phyloP scores from a whole-genome alignment of 371 early-diverging fungal species.

The Mortierella sp. region DNA sequence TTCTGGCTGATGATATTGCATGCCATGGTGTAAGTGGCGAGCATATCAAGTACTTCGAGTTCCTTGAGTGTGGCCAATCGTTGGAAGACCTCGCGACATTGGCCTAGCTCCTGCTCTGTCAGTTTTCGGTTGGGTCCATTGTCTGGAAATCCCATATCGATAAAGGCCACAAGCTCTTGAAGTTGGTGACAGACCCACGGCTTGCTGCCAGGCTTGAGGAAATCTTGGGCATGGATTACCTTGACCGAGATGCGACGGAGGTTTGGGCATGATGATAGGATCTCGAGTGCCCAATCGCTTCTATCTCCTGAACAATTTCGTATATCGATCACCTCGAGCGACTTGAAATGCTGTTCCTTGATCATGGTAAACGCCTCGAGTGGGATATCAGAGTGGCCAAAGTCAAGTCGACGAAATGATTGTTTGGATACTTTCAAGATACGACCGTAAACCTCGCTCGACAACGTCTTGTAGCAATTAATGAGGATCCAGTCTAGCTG shows the following conservation, averaged over 20 bases:
- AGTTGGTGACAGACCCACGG: slow-evolving; percentile 17
- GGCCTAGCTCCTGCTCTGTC: slow-evolving; percentile 3
- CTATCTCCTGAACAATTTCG: not conserved
- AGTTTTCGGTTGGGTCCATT: slow-evolving; percentile 1
- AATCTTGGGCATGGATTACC: slow-evolving; percentile 2
- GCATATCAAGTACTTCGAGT: not conserved
- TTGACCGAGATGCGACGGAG: slow-evolving; percentile 3
- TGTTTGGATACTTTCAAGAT: not conserved
- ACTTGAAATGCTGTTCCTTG: slow-evolving; percentile 2
- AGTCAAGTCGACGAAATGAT: slow-evolving; percentile 13
- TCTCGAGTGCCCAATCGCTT: slow-evolving; percentile 3
- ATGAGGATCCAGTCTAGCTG: slow-evolving; percentile 18
- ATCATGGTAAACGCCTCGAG: not conserved
- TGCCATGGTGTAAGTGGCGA: not conserved
- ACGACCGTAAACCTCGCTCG: not conserved
- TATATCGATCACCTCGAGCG: slow-evolving; percentile 13
- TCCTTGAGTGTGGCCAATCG: slow-evolving; percentile 5
- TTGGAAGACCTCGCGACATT: slow-evolving; percentile 5
- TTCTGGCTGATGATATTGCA: not conserved
- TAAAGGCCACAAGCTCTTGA: not conserved
- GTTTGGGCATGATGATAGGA: slow-evolving; percentile 12
- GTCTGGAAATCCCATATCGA: slow-evolving; percentile 14
- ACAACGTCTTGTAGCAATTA: not conserved
- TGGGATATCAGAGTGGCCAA: not conserved
- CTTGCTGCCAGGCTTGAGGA: not conserved